Percentiles rank a stretch among this genome's conserved stretches.
phyloP scores from a whole-genome alignment of 768 basidiomycete species.

The Astraeus odoratus region DNA sequence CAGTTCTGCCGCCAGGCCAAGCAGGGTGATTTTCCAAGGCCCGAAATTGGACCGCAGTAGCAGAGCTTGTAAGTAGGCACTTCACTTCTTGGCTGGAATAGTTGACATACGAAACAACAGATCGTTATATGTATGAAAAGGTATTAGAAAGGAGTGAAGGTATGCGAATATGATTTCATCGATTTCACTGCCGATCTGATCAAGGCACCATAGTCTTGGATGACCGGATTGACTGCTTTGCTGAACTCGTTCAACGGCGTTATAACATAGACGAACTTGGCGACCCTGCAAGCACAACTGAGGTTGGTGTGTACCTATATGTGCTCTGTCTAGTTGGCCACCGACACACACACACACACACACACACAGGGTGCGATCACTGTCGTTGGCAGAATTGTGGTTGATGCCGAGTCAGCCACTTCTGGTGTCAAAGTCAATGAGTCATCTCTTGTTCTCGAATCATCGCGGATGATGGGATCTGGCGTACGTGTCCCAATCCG shows the following conservation, averaged over 20 bases:
- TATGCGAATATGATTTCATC: conserved; percentile 23
- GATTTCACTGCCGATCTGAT: background rate
- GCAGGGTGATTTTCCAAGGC: conserved; percentile 24
- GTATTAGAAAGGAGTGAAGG: conserved; percentile 78
- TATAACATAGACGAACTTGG: conserved; percentile 70
- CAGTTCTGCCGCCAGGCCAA: conserved; percentile 17
- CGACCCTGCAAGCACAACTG: conserved; percentile 60
- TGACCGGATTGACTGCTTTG: conserved; percentile 80
- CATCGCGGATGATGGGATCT: conserved; percentile 68
- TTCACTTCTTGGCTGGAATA: background rate
- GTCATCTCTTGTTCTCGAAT: conserved; percentile 69
- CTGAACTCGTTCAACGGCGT: conserved; percentile 59
- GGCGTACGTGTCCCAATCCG: conserved; percentile 64
- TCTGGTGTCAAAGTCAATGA: conserved; percentile 67
- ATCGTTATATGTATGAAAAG: conserved; percentile 95
- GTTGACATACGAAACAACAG: conserved; percentile 28
- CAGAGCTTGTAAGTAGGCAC: conserved; percentile 48
- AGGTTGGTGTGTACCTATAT: conserved; percentile 31
- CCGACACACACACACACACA: background rate
- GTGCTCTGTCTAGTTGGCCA: no score
- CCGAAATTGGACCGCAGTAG: conserved; percentile 32
- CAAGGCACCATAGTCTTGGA: conserved; percentile 56
- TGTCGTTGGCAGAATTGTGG: conserved; percentile 67
- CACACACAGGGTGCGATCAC: conserved; percentile 50
- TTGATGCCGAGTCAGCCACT: conserved; percentile 54